Evolutionary conservation across 2,329 filamentous ascomycete species (phyloP).

Genomic region (Nigrospora osmanthi): DNA sequence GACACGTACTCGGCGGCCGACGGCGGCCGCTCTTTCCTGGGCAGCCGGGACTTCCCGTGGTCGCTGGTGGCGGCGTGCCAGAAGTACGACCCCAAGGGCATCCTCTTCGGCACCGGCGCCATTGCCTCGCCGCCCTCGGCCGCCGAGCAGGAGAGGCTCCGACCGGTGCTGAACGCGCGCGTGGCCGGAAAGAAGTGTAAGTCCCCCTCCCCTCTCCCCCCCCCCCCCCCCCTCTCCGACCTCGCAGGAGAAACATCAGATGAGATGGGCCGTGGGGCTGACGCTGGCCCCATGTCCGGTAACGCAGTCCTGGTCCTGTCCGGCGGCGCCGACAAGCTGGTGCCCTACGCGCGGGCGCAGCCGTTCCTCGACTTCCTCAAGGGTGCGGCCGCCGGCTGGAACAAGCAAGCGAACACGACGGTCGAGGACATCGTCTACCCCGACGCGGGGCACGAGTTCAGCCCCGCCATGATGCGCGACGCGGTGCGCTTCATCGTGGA

Average conservation of each 20-base stretch:
- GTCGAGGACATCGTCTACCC: conserved; percentile 62
- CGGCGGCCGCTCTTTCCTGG: conserved; percentile 59
- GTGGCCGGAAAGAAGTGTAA: conserved; percentile 48
- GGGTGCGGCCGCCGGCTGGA: conserved; percentile 43
- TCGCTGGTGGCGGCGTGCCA: conserved; percentile 56
- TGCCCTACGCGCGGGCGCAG: conserved; percentile 56
- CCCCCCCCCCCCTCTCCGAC: too few species aligned
- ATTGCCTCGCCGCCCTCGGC: conserved; percentile 23
- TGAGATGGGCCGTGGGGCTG: too few species aligned
- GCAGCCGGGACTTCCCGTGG: conserved; percentile 68
- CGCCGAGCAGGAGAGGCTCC: conserved; percentile 34
- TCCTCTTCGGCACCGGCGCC: conserved; percentile 52
- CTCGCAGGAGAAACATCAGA: too few species aligned
- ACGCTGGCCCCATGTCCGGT: too few species aligned
- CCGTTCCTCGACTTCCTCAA: conserved; percentile 57
- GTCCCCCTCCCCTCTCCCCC: too few species aligned
- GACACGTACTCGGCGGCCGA: conserved; percentile 48
- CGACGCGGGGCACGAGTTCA: conserved; percentile 64
- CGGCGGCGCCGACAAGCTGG: conserved; percentile 61
- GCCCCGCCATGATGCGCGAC: conserved; percentile 56
- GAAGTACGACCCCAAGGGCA: conserved; percentile 65
- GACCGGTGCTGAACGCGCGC: conserved; percentile 35
- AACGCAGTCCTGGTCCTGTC: conserved; percentile 49
- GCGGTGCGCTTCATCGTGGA: conserved; percentile 55
- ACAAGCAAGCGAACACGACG: conserved; percentile 42